These are phyloP conservation scores for Sporothrix brunneoviolacea DNA, from an alignment of 2,329 filamentous ascomycete genomes.

Conservation along the genomic window DNA sequence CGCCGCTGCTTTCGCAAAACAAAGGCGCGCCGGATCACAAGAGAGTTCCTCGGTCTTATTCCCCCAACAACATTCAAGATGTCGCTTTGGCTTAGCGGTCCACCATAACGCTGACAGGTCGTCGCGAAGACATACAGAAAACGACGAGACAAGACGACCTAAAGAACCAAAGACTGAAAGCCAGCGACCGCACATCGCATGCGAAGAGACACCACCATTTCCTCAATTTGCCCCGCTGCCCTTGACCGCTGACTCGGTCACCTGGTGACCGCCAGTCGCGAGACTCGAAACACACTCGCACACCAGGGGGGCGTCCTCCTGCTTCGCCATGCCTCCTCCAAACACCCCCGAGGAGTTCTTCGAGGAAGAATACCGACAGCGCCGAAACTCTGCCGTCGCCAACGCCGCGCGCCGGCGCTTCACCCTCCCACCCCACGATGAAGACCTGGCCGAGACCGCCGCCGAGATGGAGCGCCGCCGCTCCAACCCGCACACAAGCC, in stretches of 20 bases:
- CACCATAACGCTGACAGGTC: too few species aligned
- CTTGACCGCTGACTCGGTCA: too few species aligned
- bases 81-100: background rate
- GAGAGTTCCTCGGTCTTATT: background rate
- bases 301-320: background rate
- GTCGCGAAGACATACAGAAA: too few species aligned
- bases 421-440: conserved; percentile 9
- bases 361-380: conserved; percentile 14
- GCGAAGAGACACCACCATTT: too few species aligned
- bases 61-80: background rate
- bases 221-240: too few species aligned
- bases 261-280: too few species aligned
- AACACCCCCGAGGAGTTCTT: conserved; percentile 22
- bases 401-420: conserved; percentile 5
- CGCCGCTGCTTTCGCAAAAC: background rate
- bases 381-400: background rate
- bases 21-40: background rate
- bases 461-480: background rate
- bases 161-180: too few species aligned
- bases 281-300: too few species aligned
- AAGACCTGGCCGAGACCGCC: conserved; percentile 9
- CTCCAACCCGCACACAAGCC: background rate
- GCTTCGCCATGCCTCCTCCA: conserved; percentile 23
- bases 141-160: too few species aligned
- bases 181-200: too few species aligned